Evolutionary conservation across 805 yeast species (phyloP).

Genomic region (Candida orba): DNA sequence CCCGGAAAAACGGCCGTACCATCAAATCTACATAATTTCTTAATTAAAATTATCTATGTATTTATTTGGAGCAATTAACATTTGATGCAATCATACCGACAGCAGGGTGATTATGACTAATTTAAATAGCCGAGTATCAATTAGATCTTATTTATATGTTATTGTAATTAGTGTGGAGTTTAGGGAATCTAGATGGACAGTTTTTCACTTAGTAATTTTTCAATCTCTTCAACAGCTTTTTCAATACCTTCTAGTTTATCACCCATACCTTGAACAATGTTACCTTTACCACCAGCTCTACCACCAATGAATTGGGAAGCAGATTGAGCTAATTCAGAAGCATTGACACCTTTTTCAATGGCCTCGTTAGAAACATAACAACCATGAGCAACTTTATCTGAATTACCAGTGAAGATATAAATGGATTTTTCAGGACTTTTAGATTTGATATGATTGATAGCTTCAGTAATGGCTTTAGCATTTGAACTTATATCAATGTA

Average conservation of each 20-base stretch:
- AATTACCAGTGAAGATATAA: constrained; percentile 70
- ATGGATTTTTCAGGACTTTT: constrained; percentile 67
- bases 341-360: constrained; percentile 60
- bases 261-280: constrained; percentile 95
- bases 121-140: too few species aligned
- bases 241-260: constrained; percentile 63
- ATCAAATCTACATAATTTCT: neutral
- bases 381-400: constrained; percentile 87
- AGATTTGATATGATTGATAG: constrained; percentile 75
- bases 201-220: constrained; percentile 52
- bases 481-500: constrained; percentile 68
- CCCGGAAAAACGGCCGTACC: constrained; percentile 1
- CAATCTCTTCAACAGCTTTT: constrained; percentile 68
- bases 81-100: too few species aligned
- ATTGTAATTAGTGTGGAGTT: too few species aligned
- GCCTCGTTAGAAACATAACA: constrained; percentile 77
- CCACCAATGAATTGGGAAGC: constrained; percentile 84
- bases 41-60: too few species aligned
- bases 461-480: constrained; percentile 93
- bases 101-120: too few species aligned
- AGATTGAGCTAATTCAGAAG: constrained; percentile 63
- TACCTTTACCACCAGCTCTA: constrained; percentile 97
- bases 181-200: constrained; percentile 24
- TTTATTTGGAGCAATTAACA: too few species aligned
- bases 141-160: neutral